These are phyloP conservation scores for Dryas integrifolia DNA, from an alignment of 331 rosid species.

Conservation along the genomic window DNA sequence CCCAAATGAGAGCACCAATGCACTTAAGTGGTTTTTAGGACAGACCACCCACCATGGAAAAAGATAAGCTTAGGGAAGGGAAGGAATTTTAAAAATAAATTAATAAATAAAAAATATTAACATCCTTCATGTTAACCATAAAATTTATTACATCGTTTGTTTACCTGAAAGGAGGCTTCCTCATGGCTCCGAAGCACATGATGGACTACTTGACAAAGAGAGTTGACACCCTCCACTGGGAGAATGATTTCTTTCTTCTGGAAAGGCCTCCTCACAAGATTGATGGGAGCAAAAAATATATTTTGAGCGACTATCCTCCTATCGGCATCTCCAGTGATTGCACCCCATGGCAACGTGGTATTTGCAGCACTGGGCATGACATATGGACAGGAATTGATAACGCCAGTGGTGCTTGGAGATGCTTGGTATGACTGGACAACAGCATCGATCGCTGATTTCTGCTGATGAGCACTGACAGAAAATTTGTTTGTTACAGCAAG, in stretches of 20 bases:
- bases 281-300: constrained; percentile 65
- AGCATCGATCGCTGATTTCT: constrained; percentile 70
- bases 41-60: background rate
- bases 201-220: constrained; percentile 69
- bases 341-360: constrained; percentile 63
- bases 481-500: constrained; percentile 94
- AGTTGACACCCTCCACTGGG: constrained; percentile 73
- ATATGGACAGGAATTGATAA: constrained; percentile 80
- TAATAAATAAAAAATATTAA: too few species aligned
- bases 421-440: constrained; percentile 73
- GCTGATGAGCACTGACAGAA: constrained; percentile 92
- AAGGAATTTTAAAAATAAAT: background rate
- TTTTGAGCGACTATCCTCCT: constrained; percentile 50
- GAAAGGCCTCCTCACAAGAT: constrained; percentile 72
- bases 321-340: constrained; percentile 44
- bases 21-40: background rate
- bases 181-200: constrained; percentile 55
- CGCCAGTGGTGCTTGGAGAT: constrained; percentile 59
- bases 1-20: background rate
- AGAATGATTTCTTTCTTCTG: constrained; percentile 72
- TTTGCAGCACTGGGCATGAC: constrained; percentile 70
- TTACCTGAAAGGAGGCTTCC: constrained; percentile 83
- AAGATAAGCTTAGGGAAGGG: background rate
- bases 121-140: background rate
- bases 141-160: constrained; percentile 10